Evolutionary conservation across 768 basidiomycete species (phyloP).

Genomic region (Termitomyces sp.): DNA sequence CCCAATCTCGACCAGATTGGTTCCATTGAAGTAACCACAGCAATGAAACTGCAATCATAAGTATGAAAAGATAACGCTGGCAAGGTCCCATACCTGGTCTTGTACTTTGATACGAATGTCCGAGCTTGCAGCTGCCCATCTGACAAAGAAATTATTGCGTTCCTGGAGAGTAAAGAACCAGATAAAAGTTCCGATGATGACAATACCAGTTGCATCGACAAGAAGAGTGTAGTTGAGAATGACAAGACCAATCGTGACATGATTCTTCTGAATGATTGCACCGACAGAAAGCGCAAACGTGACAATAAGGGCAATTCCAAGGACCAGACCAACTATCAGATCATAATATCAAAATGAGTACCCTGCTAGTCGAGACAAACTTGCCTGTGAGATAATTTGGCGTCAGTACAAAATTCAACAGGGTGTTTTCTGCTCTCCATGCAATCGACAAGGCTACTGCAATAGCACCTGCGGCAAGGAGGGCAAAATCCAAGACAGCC

Average conservation of each 20-base stretch:
- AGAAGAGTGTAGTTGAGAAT: slow-evolving; percentile 74
- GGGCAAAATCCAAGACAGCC: slow-evolving; percentile 62
- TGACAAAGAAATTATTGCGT: slow-evolving; percentile 55
- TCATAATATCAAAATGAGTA: slow-evolving; percentile 1
- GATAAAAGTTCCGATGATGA: slow-evolving; percentile 63
- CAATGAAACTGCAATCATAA: slow-evolving; percentile 53
- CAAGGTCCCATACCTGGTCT: slow-evolving; percentile 49
- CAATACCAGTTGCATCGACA: slow-evolving; percentile 51
- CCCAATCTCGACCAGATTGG: slow-evolving; percentile 52
- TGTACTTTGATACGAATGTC: slow-evolving; percentile 56
- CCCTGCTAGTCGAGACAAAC: slow-evolving; percentile 10
- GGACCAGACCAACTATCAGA: slow-evolving; percentile 54
- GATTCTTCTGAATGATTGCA: slow-evolving; percentile 65
- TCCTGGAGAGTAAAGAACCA: slow-evolving; percentile 82
- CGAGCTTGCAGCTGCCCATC: slow-evolving; percentile 44
- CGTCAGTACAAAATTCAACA: slow-evolving; percentile 70
- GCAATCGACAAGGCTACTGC: slow-evolving; percentile 63
- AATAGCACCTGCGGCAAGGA: slow-evolving; percentile 66
- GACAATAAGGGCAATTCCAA: slow-evolving; percentile 61
- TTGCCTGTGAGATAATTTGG: slow-evolving; percentile 53
- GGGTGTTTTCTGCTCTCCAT: slow-evolving; percentile 62
- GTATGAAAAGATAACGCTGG: not conserved
- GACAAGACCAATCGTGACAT: slow-evolving; percentile 64
- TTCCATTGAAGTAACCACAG: slow-evolving; percentile 80
- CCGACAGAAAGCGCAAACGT: slow-evolving; percentile 69